Base-by-base conservation (phyloP, 331 rosid genomes). In the Acacia pycnantha region DNA sequence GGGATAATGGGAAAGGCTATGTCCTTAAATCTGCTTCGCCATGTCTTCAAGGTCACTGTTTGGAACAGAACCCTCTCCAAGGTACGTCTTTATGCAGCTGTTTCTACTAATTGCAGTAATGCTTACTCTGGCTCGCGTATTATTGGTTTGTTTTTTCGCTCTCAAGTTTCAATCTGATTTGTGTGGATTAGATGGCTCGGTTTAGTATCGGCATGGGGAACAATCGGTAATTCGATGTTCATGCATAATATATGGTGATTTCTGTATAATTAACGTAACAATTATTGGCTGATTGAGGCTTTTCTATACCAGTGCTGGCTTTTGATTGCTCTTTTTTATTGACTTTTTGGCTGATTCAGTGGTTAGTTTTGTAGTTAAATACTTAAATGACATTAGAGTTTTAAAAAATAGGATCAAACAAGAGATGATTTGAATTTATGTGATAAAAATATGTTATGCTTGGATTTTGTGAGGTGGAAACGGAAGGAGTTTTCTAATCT, bases 1-100 rank as follows among this genome's bases (percentile, higher is more conserved):
- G 97, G 97, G 24, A 93, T 93, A 86, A 93, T 93, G 97, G 97
- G 97, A 53, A 93, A 89, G 65, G 97, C 97, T 58, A 91, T 93
- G 88, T 70, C 94, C 82, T 29, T 84, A 68, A 93, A 91, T 77
- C 88, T 93, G 14, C 85, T 93, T 8, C 87, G 86, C 46, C 86
- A 79, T 73, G 97, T 94, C 46, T 91, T 90, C 83, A 93, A 91
- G 83, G 89, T 93, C 84, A 93, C 93, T 61, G 91, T 93, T 37
- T 93, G 97, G 97, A 93, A 93, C 90, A 86, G 97, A 65, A 91
- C 97, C 33, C 91, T 87, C 64, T 90, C 97, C 14, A 93, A 93
- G 97, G 97, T 93, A 78, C 24, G 29, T 43, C 33, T 70, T 59
- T 70, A 61, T 53, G 3, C 54, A 13, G 4, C 22, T 56, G 6